Evolutionary conservation across 1,139 yeast species (phyloP).

Genomic region (Sugiyamaella castrensis): DNA sequence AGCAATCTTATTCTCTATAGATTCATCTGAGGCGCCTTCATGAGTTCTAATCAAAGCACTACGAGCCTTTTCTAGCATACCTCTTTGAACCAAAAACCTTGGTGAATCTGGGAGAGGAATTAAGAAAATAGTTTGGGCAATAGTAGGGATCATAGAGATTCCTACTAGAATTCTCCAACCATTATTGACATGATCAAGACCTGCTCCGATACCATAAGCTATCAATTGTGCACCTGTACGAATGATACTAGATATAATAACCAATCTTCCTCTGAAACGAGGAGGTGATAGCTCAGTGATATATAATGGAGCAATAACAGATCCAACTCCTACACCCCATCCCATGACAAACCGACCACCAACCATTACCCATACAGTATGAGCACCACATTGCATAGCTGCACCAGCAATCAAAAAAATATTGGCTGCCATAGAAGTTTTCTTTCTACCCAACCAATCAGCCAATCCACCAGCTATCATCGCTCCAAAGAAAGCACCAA

Average conservation of each 20-base stretch:
- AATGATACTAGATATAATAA: slow-evolving; percentile 58
- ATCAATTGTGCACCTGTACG: slow-evolving; percentile 90
- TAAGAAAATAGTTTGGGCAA: slow-evolving; percentile 68
- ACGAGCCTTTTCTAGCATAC: slow-evolving; percentile 62
- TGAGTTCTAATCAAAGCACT: slow-evolving; percentile 56
- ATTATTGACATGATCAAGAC: slow-evolving; percentile 63
- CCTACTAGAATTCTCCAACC: slow-evolving; percentile 97
- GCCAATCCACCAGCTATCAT: slow-evolving; percentile 74
- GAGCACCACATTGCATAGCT: slow-evolving; percentile 73
- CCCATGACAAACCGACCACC: slow-evolving; percentile 90
- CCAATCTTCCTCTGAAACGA: slow-evolving; percentile 76
- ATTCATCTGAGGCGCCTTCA: slow-evolving; percentile 31
- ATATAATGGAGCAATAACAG: slow-evolving; percentile 85
- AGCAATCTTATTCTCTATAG: slow-evolving; percentile 28
- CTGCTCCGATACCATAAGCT: slow-evolving; percentile 93
- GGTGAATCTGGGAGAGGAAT: slow-evolving; percentile 94
- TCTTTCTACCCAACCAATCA: slow-evolving; percentile 77
- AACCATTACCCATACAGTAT: slow-evolving; percentile 86
- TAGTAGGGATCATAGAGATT: slow-evolving; percentile 82
- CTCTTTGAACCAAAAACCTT: slow-evolving; percentile 74
- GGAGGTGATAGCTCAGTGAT: slow-evolving; percentile 92
- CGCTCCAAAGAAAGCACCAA: slow-evolving; percentile 85
- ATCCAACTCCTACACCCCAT: slow-evolving; percentile 93
- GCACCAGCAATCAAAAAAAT: slow-evolving; percentile 78
- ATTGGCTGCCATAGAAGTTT: slow-evolving; percentile 75